Percentiles rank a stretch among this genome's conserved stretches.
Evolutionary conservation across 257 asterid species (phyloP).

Genomic region (Osmanthus fragrans): DNA sequence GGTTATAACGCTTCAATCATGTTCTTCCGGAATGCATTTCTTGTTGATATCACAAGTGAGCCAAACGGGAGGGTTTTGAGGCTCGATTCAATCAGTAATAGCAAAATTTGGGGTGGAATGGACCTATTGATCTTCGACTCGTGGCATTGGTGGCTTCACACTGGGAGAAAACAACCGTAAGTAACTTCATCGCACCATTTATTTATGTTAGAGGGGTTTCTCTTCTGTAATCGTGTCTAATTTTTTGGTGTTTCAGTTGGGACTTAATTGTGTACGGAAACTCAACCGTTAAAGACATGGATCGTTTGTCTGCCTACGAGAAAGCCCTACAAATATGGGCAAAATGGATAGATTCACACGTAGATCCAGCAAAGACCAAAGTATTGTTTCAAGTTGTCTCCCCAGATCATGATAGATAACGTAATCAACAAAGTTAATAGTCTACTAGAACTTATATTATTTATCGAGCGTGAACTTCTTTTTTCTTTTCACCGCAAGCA

Average conservation of each 20-base stretch:
- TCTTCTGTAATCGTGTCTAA: too few relatives aligned
- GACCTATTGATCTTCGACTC: background rate
- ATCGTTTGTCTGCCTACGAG: constrained; percentile 24
- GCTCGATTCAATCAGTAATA: constrained; percentile 21
- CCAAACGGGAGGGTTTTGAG: constrained; percentile 20
- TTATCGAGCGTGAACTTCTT: background rate
- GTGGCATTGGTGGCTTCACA: too few relatives aligned
- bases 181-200: background rate
- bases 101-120: constrained; percentile 25
- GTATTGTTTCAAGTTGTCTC: constrained; percentile 38
- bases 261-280: constrained; percentile 20
- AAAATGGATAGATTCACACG: constrained; percentile 28
- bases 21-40: constrained; percentile 22
- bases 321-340: constrained; percentile 38
- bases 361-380: constrained; percentile 13
- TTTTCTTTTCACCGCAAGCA: background rate
- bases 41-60: constrained; percentile 25
- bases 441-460: too few relatives aligned
- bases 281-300: constrained; percentile 14
- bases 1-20: constrained; percentile 14
- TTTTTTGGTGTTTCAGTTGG: constrained; percentile 25
- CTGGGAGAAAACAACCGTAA: too few relatives aligned
- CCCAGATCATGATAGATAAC: constrained; percentile 29
- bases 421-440: too few relatives aligned
- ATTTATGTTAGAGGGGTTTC: constrained; percentile 21